Evolutionary conservation across 2,329 filamentous ascomycete genomes (phyloP), one percentile per base, ranked within the genome.

Genomic region (Stagonosporopsis vannaccii): DNA sequence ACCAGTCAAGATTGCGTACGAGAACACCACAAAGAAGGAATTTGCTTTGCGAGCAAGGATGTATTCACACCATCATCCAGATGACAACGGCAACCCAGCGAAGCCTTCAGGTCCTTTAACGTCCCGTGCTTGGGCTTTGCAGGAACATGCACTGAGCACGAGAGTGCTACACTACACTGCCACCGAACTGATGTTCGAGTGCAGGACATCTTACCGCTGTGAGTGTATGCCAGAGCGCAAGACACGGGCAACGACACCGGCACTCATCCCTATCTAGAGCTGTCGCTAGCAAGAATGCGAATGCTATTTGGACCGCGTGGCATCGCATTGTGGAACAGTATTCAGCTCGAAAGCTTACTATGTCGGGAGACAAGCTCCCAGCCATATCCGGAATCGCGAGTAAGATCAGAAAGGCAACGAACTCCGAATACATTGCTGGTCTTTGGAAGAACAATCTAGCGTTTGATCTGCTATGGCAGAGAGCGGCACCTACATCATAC

Each of bases 381-480:
- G 72, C 72, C 1, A 67, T 75, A 20, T 74, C 72, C 9, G 72
- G 73, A 3, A 72, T 75, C 19, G 72, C 73, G n/a, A 60, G 52
- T 22, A 71, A 69, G 37, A 70, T 75, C 30, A 58, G 63, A 26
- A 62, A 65, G 36, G 68, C 66, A 12, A 72, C 71, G 8, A 52
- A 62, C 12, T 73, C 70, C 1, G 57, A 61, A 2, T 75, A 74
- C 22, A n/a, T 74, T n/a, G 69, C 69, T 13, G 72, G 73, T n/a
- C 36, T 75, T 0, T 75, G 72, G 71, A 68, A 68, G 42, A 53
- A 57, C 12, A 71, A 73, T n/a, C 41, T 75, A 13, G 64, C 67
- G 3, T 64, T 60, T 8, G 72, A 72, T 50, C 43, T 75, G 11
- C 54, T 75, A n/a, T 75, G 71, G 73, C 61, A 61, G 20, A 59